These are phyloP conservation scores for Pythium myriotylum DNA, from an alignment of 352 stramenopile species.

Conservation along the genomic window DNA sequence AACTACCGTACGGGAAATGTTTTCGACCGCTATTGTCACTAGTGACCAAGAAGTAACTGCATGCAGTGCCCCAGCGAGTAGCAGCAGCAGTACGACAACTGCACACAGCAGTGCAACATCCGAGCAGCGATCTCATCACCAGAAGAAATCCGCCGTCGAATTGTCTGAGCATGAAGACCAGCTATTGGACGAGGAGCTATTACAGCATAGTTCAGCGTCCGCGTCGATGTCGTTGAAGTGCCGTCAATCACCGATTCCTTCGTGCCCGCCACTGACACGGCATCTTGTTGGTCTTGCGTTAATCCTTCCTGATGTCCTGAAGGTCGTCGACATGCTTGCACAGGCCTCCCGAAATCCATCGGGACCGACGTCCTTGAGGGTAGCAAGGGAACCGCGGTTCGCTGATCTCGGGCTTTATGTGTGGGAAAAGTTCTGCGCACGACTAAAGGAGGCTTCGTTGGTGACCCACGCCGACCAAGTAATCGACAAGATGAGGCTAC, in stretches of 20 bases:
- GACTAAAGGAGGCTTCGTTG: conserved; percentile 26
- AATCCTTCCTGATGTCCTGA: conserved; percentile 48
- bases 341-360: too few relatives aligned
- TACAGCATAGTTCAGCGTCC: conserved; percentile 12
- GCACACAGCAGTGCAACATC: neutral
- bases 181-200: conserved; percentile 16
- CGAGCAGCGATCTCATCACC: neutral
- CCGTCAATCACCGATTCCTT: conserved; percentile 15
- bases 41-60: neutral
- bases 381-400: conserved; percentile 22
- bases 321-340: conserved; percentile 40
- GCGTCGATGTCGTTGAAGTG: conserved; percentile 3
- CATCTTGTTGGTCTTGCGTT: conserved; percentile 53
- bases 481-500: conserved; percentile 39
- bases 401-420: conserved; percentile 6
- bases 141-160: conserved; percentile 11
- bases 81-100: conserved; percentile 18
- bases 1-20: conserved; percentile 17
- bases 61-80: neutral
- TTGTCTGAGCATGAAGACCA: conserved; percentile 16
- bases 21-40: conserved; percentile 1
- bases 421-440: conserved; percentile 52
- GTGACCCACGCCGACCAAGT: neutral
- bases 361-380: conserved; percentile 1
- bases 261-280: conserved; percentile 16